Evolutionary conservation across 2,329 filamentous ascomycete species (phyloP).

Genomic region (Rasamsonia emersonii): DNA sequence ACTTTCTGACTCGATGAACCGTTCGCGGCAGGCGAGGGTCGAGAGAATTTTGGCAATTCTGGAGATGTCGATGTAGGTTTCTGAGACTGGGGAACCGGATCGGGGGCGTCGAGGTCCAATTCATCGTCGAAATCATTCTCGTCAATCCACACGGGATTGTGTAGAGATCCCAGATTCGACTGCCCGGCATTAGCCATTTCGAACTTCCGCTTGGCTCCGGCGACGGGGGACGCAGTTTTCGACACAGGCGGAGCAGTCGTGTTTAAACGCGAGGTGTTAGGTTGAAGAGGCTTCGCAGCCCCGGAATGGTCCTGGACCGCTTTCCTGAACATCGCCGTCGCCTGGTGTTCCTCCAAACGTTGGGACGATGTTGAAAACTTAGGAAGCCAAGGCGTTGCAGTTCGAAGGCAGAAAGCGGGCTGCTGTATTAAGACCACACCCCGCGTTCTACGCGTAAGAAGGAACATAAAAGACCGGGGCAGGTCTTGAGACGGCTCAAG

Average conservation of each 20-base stretch:
- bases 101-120: constrained; percentile 45
- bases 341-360: constrained; percentile 10
- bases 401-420: constrained; percentile 13
- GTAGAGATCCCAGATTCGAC: constrained; percentile 33
- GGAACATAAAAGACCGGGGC: constrained; percentile 19
- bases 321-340: constrained; percentile 31
- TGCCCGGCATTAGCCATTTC: constrained; percentile 22
- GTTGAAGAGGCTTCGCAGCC: constrained; percentile 24
- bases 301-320: constrained; percentile 31
- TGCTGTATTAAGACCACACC: constrained; percentile 15
- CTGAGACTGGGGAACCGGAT: constrained; percentile 18
- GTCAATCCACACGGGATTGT: constrained; percentile 52
- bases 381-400: constrained; percentile 13
- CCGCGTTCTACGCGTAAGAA: constrained; percentile 11
- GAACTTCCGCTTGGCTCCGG: constrained; percentile 31
- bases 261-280: constrained; percentile 21
- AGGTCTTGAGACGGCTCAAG: background rate
- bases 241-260: constrained; percentile 10
- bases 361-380: constrained; percentile 19
- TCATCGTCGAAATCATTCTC: constrained; percentile 81
- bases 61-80: background rate
- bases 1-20: constrained; percentile 5
- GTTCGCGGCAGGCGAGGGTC: too few species aligned
- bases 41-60: too few species aligned
- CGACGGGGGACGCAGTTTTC: constrained; percentile 17